These are phyloP conservation scores for Funneliformis mosseae DNA, from an alignment of 192 early-diverging fungal genomes.

Conservation along the genomic window DNA sequence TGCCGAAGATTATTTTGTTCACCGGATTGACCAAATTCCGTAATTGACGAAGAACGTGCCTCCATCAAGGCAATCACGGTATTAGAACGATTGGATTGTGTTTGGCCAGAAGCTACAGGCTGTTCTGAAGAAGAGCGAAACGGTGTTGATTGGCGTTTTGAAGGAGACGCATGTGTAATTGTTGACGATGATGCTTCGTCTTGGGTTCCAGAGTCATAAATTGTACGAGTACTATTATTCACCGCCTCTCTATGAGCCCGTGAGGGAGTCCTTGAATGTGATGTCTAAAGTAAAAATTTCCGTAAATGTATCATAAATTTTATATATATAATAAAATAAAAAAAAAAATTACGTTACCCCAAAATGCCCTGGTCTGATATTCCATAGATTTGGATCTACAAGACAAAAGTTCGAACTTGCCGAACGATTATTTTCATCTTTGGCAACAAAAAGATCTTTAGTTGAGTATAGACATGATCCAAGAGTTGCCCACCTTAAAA, in stretches of 20 bases:
- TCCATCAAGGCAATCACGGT: constrained; percentile 36
- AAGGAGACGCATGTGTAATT: not conserved
- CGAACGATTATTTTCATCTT: constrained; percentile 57
- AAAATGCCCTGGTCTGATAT: constrained; percentile 54
- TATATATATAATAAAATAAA: constrained; percentile 4
- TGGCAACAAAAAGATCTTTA: constrained; percentile 60
- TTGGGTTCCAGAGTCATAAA: not conserved
- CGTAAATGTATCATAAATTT: not conserved
- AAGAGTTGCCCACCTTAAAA: constrained; percentile 62
- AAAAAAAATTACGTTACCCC: constrained; percentile 36
- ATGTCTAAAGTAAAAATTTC: not conserved
- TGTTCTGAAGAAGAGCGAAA: constrained; percentile 16
- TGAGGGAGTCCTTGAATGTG: constrained; percentile 8
- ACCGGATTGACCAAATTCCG: constrained; percentile 41
- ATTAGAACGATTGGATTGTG: constrained; percentile 39
- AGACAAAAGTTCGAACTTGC: constrained; percentile 64
- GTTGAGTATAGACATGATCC: constrained; percentile 66
- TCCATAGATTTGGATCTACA: constrained; percentile 60
- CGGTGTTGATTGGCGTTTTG: constrained; percentile 15
- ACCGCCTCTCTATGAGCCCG: not conserved
- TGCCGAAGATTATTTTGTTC: constrained; percentile 62
- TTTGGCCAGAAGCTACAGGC: constrained; percentile 27
- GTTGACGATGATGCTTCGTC: not conserved
- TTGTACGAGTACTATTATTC: not conserved
- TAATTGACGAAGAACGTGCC: constrained; percentile 36